These are phyloP conservation scores for Cercospora janseana DNA, from an alignment of 2,329 filamentous ascomycete species.

Conservation along the genomic window DNA sequence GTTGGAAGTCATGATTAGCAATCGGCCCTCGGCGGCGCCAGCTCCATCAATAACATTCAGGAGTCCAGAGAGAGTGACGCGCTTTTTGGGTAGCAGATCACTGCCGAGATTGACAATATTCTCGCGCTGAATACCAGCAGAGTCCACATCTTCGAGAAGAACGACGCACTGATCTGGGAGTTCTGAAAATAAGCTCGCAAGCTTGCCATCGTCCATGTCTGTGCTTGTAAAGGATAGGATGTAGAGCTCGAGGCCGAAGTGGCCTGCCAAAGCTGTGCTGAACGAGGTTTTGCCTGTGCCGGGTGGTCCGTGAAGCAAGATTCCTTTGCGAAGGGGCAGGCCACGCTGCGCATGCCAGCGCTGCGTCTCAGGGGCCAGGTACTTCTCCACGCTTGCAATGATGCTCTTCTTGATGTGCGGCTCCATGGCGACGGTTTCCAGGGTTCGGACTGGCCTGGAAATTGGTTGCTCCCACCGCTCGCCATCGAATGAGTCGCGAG, in stretches of 20 bases:
- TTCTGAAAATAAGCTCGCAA: conserved; percentile 96
- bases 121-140: conserved; percentile 88
- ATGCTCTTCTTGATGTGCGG: conserved; percentile 61
- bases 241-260: conserved; percentile 95
- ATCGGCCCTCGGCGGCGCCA: conserved; percentile 69
- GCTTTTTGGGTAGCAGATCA: conserved; percentile 19
- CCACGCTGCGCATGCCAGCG: conserved; percentile 80
- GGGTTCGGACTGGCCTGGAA: conserved; percentile 63
- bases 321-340: conserved; percentile 82
- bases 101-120: conserved; percentile 51
- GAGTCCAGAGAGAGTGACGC: conserved; percentile 71
- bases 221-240: conserved; percentile 92
- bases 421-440: conserved; percentile 72
- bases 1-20: conserved; percentile 80
- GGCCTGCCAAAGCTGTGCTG: conserved; percentile 89
- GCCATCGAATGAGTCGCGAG: conserved; percentile 17
- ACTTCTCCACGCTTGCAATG: conserved; percentile 70
- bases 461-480: conserved; percentile 38
- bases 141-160: conserved; percentile 97
- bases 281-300: conserved; percentile 97
- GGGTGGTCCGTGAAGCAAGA: conserved; percentile 89
- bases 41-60: conserved; percentile 81
- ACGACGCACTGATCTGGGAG: conserved; percentile 97
- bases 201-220: conserved; percentile 94
- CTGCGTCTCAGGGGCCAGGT: conserved; percentile 64